Evolutionary conservation across 306 rosid species (phyloP).

Genomic region (Cicer yamashitae): DNA sequence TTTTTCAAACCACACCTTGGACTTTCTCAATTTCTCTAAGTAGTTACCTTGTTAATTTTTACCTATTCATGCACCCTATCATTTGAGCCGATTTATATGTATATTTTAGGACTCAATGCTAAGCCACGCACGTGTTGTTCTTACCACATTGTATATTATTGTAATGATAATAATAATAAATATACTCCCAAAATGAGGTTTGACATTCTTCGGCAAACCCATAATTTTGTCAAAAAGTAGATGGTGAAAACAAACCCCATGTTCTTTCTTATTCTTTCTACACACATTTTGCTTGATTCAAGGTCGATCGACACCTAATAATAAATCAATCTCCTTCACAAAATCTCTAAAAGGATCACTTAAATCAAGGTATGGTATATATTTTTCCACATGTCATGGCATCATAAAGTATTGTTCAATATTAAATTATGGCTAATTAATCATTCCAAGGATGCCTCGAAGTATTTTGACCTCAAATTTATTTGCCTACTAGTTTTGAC

Average conservation of each 20-base stretch:
- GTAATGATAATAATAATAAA: background rate
- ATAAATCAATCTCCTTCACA: constrained; percentile 26
- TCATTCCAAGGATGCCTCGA: constrained; percentile 28
- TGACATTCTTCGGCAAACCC: constrained; percentile 47
- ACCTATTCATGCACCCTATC: constrained; percentile 27
- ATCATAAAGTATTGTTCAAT: constrained; percentile 8
- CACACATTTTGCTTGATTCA: constrained; percentile 54
- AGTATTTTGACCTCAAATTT: constrained; percentile 32
- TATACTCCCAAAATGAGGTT: constrained; percentile 43
- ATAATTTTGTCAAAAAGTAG: constrained; percentile 55
- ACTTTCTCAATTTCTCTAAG: background rate
- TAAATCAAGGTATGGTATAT: constrained; percentile 50
- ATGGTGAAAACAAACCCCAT: constrained; percentile 38
- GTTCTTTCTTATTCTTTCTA: constrained; percentile 40
- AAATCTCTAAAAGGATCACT: constrained; percentile 49
- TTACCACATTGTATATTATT: background rate
- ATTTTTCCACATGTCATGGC: constrained; percentile 34
- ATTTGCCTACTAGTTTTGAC: constrained; percentile 52
- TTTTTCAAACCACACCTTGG: constrained; percentile 25
- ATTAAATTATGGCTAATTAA: constrained; percentile 23
- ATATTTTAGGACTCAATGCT: constrained; percentile 20
- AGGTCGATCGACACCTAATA: constrained; percentile 44
- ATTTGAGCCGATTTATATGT: background rate
- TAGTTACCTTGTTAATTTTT: constrained; percentile 24
- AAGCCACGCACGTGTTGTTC: constrained; percentile 37